Base-by-base conservation (phyloP, 1,284 basidiomycete species). In the Rhizoctonia solani region DNA sequence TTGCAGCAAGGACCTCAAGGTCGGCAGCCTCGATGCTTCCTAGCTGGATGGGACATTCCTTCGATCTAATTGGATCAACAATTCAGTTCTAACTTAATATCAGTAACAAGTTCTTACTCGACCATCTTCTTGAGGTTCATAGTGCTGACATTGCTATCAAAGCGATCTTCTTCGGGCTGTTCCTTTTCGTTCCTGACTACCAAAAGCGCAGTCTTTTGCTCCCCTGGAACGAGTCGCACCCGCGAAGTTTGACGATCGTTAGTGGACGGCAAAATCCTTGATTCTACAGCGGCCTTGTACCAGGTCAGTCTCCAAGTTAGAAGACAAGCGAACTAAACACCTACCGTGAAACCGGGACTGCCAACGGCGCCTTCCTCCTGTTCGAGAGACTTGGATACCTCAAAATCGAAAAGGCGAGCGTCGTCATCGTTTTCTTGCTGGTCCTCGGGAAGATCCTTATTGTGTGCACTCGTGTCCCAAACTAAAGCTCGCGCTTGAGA, bases 351-450 rank as follows among this genome's bases (percentile, higher is more conserved):
- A 11, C 69, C 69, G n/a, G 39, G 19, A 25, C 23, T 41, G 4
- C 54, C 34, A 13, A 39, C 19, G 16, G 52, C 69, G 23, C 23
- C 50, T 46, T 70, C 69, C 39, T 56, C 53, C 44, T 70, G 59
- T 13, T 70, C 68, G 2, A 47, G 41, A 32, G 68, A 37, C 41
- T 56, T 69, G 9, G 46, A 23, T 13, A 70, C 67, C 41, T 59
- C 67, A 34, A 71, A 67, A 25, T 13, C 23, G 37, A 32, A 84
- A 53, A 85, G 72, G 8, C 85, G 76, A 56, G 82, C 74, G 6
- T 63, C 47, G 6, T 74, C 69, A 8, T 80, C 76, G 13, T 75
- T 77, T 79, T 81, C 83, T 1, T 82, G 73, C 29, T 85, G 77
- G 14, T 49, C 23, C 23, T 21, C 46, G 6, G 46, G 46, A 23